Percentiles rank a stretch among this genome's conserved stretches.
Evolutionary conservation across 2,329 filamentous ascomycete genomes (phyloP).

Genomic region (Periconia macrospinosa): DNA sequence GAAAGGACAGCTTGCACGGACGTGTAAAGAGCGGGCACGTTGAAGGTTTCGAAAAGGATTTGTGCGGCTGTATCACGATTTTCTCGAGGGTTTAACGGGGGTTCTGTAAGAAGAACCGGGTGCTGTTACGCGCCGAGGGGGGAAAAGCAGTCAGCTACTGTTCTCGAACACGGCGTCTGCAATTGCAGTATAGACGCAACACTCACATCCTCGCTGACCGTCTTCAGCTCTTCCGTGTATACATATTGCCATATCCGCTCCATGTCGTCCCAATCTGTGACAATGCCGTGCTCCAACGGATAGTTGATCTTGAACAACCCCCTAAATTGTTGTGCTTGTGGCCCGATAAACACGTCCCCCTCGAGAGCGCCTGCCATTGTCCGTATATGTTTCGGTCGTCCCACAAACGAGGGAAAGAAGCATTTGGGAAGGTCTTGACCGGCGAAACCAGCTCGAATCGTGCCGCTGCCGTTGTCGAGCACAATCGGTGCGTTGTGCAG

Average conservation of each 20-base stretch:
- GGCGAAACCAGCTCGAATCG: conserved; percentile 94
- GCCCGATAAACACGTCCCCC: conserved; percentile 95
- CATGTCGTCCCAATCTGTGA: conserved; percentile 99
- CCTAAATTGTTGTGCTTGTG: conserved; percentile 85
- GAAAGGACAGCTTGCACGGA: conserved; percentile 97
- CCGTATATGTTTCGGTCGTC: conserved; percentile 89
- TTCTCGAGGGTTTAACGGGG: conserved; percentile 89
- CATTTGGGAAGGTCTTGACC: conserved; percentile 95
- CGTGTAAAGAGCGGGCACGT: conserved; percentile 93
- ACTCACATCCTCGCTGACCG: conserved; percentile 88
- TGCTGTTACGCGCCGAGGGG: conserved; percentile 58
- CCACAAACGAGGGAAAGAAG: conserved; percentile 96
- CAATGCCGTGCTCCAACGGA: conserved; percentile 94
- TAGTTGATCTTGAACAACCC: conserved; percentile 95
- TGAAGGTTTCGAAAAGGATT: conserved; percentile 98
- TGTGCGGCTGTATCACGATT: conserved; percentile 97
- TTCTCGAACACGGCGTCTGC: neutral
- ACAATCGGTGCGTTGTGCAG: conserved; percentile 98
- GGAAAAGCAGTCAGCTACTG: conserved; percentile 5
- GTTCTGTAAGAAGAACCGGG: conserved; percentile 93
- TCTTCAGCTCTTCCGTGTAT: conserved; percentile 94
- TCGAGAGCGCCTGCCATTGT: conserved; percentile 96
- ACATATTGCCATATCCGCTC: conserved; percentile 99
- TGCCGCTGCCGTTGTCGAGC: conserved; percentile 97
- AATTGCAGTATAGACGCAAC: neutral